Conservation (phyloP, 2,329 filamentous ascomycete genomes). For the Aspergillus sp. region DNA sequence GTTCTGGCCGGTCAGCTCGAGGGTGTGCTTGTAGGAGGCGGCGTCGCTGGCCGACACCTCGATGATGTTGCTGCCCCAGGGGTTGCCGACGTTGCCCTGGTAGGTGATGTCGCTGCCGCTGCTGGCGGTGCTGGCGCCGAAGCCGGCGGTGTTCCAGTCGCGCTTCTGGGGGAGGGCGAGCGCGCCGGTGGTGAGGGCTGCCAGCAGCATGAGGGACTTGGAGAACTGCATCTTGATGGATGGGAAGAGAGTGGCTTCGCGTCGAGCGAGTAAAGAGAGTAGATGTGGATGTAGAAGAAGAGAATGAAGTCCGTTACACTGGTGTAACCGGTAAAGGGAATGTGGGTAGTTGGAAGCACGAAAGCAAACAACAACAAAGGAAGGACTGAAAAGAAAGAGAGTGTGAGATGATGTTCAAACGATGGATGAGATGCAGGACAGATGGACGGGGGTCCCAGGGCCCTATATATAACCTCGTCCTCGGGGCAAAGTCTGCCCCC, state of each 20-base stretch:
- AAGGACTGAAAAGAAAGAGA: not conserved
- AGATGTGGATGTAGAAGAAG: not conserved
- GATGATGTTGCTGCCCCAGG: slow-evolving; percentile 43
- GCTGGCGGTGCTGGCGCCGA: slow-evolving; percentile 28
- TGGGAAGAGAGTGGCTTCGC: not conserved
- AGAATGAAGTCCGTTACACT: not conserved
- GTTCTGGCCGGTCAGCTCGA: slow-evolving; percentile 32
- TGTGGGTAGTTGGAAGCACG: slow-evolving; percentile 8
- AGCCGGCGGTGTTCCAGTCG: slow-evolving; percentile 30
- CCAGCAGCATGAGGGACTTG: slow-evolving; percentile 31
- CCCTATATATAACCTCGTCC: slow-evolving; percentile 4
- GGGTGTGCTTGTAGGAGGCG: slow-evolving; percentile 36
- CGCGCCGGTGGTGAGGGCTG: slow-evolving; percentile 25
- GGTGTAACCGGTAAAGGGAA: not conserved
- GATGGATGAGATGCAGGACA: not conserved
- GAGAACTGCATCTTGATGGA: slow-evolving; percentile 27
- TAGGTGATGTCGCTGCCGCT: slow-evolving; percentile 29
- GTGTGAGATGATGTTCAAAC: not conserved
- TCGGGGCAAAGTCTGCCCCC: not conserved
- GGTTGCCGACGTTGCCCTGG: slow-evolving; percentile 38
- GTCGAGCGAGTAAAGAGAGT: not conserved
- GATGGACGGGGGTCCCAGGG: not conserved
- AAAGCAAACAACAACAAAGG: not conserved
- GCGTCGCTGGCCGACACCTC: slow-evolving; percentile 30
- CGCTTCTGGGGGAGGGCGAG: slow-evolving; percentile 3